These are phyloP conservation scores for Helminthosporium solani DNA, from an alignment of 2,329 filamentous ascomycete species.

Conservation along the genomic window DNA sequence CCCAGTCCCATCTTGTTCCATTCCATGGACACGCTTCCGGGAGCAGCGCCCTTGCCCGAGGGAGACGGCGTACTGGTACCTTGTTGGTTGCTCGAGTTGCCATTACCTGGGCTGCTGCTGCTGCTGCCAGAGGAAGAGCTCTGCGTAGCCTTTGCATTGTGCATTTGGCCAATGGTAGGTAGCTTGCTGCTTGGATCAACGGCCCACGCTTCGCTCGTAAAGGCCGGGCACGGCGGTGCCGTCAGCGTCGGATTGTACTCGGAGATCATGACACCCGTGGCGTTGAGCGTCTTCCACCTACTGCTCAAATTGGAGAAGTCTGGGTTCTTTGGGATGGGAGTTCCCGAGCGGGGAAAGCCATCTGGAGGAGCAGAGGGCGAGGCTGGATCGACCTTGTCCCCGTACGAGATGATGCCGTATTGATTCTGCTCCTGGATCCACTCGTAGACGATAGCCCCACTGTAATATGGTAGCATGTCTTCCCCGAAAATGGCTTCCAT, in stretches of 20 bases:
- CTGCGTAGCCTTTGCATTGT: constrained; percentile 13
- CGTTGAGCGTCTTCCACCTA: constrained; percentile 72
- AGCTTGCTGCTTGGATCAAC: constrained; percentile 69
- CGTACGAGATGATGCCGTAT: constrained; percentile 80
- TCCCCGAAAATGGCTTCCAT: constrained; percentile 74
- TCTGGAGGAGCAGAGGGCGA: constrained; percentile 54
- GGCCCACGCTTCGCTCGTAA: constrained; percentile 69
- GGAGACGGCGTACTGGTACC: constrained; percentile 6
- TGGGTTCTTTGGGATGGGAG: constrained; percentile 69
- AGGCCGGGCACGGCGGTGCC: constrained; percentile 68
- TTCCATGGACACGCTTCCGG: constrained; percentile 14
- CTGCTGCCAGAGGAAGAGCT: not conserved
- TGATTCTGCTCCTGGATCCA: constrained; percentile 85
- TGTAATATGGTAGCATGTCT: constrained; percentile 70
- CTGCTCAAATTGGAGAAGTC: constrained; percentile 77
- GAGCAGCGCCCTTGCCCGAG: constrained; percentile 15
- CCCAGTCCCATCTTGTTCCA: constrained; percentile 21
- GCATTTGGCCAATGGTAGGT: constrained; percentile 62
- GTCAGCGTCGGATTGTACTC: constrained; percentile 65
- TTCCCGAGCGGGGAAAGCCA: constrained; percentile 70
- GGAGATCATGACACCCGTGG: constrained; percentile 65
- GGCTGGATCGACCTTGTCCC: constrained; percentile 55
- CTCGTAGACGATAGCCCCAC: constrained; percentile 82
- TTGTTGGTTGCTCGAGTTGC: constrained; percentile 4
- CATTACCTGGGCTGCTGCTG: not conserved